Conservation (phyloP, 176 grass and related monocot species). For the Guadua angustifolia region DNA sequence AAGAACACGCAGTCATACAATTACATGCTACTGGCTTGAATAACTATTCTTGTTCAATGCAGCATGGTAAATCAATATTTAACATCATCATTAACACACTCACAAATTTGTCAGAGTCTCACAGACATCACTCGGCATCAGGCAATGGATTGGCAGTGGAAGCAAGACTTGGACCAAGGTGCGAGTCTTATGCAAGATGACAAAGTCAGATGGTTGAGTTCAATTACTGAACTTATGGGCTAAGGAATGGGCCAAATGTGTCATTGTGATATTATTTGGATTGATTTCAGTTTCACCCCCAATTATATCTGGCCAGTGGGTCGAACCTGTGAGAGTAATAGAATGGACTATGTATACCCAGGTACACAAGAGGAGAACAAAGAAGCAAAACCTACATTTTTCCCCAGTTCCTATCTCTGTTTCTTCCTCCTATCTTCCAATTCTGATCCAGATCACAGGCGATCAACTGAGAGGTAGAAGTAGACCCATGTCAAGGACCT, state of each 20-base stretch:
- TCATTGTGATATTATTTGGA: background rate
- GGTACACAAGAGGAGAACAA: background rate
- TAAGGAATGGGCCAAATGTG: constrained; percentile 23
- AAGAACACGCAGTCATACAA: background rate
- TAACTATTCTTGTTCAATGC: constrained; percentile 22
- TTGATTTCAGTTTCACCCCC: constrained; percentile 20
- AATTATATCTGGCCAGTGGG: background rate
- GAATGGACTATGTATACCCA: background rate
- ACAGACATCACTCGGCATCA: background rate
- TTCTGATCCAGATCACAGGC: background rate
- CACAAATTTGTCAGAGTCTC: background rate
- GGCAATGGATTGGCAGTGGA: background rate
- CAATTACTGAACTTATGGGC: background rate
- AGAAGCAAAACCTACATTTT: constrained; percentile 18
- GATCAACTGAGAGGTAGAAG: constrained; percentile 12
- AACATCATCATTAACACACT: background rate
- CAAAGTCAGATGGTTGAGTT: constrained; percentile 3
- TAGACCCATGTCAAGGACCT: background rate
- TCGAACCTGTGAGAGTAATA: background rate
- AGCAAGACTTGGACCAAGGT: background rate
- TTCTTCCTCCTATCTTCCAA: background rate
- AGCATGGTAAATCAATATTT: constrained; percentile 26
- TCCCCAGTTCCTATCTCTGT: background rate
- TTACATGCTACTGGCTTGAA: constrained; percentile 26
- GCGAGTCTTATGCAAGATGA: background rate